Percentiles rank a stretch among this genome's conserved stretches.
These are phyloP conservation scores for Dothideomycetes sp. DNA, from an alignment of 2,329 filamentous ascomycete species.

Conservation along the genomic window DNA sequence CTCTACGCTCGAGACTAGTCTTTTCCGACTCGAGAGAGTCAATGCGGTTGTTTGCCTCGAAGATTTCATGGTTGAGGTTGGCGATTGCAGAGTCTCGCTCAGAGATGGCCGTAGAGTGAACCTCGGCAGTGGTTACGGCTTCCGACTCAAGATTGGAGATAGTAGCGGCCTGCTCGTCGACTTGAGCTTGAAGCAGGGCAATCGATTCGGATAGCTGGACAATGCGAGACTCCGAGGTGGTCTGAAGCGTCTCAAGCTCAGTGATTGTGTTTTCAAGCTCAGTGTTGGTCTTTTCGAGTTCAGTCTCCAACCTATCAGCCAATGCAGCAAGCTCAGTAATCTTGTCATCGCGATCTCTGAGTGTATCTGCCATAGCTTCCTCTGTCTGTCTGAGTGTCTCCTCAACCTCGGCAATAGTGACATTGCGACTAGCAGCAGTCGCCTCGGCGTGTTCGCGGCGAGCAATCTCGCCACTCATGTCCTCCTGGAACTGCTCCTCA, in stretches of 20 bases:
- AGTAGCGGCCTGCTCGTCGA: slow-evolving; percentile 14
- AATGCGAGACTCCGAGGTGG: slow-evolving; percentile 13
- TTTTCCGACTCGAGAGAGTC: slow-evolving; percentile 17
- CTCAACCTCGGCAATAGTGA: slow-evolving; percentile 24
- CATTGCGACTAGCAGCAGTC: slow-evolving; percentile 21
- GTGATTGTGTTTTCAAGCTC: slow-evolving; percentile 15
- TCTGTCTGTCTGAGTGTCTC: slow-evolving; percentile 23
- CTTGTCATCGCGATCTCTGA: slow-evolving; percentile 19
- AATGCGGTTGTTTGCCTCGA: slow-evolving; percentile 10
- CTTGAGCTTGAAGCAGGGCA: slow-evolving; percentile 13
- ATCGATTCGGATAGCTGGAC: slow-evolving; percentile 18
- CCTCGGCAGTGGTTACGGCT: slow-evolving; percentile 13
- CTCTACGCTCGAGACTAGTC: slow-evolving; percentile 21
- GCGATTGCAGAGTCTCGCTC: slow-evolving; percentile 22
- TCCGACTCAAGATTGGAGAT: slow-evolving; percentile 17
- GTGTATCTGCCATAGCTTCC: slow-evolving; percentile 11
- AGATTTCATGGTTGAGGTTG: slow-evolving; percentile 14
- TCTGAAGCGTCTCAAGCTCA: slow-evolving; percentile 16
- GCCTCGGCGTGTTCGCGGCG: slow-evolving; percentile 27
- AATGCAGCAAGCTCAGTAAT: slow-evolving; percentile 15
- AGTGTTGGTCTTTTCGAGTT: slow-evolving; percentile 12
- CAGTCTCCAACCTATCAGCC: slow-evolving; percentile 11
- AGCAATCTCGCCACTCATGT: slow-evolving; percentile 27
- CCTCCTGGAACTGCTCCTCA: slow-evolving; percentile 26
- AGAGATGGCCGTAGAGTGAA: slow-evolving; percentile 21